A percentile compares a stretch with the other conserved stretches of the same genome.
These are phyloP conservation scores for Beauveria scarabaeidicola DNA, from an alignment of 2,329 filamentous ascomycete genomes.

Conservation along the genomic window DNA sequence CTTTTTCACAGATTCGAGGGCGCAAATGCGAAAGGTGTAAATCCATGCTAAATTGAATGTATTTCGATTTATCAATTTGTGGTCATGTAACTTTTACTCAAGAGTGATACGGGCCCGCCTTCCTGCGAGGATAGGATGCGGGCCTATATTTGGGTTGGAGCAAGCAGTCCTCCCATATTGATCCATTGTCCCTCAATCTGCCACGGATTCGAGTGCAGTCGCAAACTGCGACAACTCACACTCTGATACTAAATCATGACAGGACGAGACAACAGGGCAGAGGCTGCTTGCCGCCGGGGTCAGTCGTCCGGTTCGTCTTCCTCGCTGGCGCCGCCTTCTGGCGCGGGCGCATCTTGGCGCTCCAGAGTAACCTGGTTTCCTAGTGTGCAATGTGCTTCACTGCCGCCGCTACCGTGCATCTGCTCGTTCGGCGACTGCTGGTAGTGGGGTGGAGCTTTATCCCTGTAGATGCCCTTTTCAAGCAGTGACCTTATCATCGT, in stretches of 20 bases:
- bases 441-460: constrained; percentile 23
- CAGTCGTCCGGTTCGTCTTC: constrained; percentile 59
- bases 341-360: constrained; percentile 25
- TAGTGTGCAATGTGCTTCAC: not conserved
- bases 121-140: constrained; percentile 31
- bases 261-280: constrained; percentile 61
- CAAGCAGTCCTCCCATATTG: constrained; percentile 53
- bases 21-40: not conserved
- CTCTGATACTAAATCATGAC: constrained; percentile 21
- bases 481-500: constrained; percentile 39
- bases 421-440: constrained; percentile 16
- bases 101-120: constrained; percentile 16
- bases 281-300: constrained; percentile 49
- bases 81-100: constrained; percentile 5
- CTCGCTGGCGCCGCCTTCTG: constrained; percentile 47
- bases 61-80: not conserved
- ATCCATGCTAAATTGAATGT: not conserved
- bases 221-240: constrained; percentile 1
- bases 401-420: not conserved
- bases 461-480: constrained; percentile 45
- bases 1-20: not conserved
- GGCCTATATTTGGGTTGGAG: constrained; percentile 17
- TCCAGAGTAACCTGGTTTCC: not conserved
- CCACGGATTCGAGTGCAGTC: constrained; percentile 15
- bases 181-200: constrained; percentile 52